Conservation (phyloP, 257 asterid genomes). For the Petunia secreta region DNA sequence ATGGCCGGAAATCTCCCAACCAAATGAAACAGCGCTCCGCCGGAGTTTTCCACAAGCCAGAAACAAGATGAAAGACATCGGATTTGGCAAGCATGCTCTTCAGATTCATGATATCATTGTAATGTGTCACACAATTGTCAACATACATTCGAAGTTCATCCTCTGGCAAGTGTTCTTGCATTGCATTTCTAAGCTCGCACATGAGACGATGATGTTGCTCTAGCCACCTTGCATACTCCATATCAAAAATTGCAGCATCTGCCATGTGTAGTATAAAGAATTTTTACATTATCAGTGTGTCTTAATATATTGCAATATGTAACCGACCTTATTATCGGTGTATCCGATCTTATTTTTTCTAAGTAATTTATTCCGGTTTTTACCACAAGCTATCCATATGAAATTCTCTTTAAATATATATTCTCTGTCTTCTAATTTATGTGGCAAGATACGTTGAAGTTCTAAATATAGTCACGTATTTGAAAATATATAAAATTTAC, state of each 20-base stretch:
- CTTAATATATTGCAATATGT: neutral
- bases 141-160: slow-evolving; percentile 63
- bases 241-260: slow-evolving; percentile 69
- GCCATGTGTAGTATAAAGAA: neutral
- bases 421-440: no score
- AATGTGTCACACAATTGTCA: slow-evolving; percentile 67
- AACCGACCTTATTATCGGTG: no score
- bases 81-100: slow-evolving; percentile 61
- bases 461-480: no score
- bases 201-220: slow-evolving; percentile 77
- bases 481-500: no score
- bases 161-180: slow-evolving; percentile 68
- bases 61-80: slow-evolving; percentile 72
- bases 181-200: slow-evolving; percentile 70
- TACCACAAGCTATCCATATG: no score
- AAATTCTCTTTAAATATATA: no score
- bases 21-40: slow-evolving; percentile 91
- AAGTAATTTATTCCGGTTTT: no score
- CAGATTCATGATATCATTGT: slow-evolving; percentile 58
- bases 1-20: slow-evolving; percentile 92
- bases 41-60: slow-evolving; percentile 93
- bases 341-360: neutral
- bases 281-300: neutral
- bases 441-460: no score
- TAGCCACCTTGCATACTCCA: slow-evolving; percentile 83